Evolutionary conservation across 2,329 filamentous ascomycete genomes (phyloP).

Genomic region (Aspergillus flavus): DNA sequence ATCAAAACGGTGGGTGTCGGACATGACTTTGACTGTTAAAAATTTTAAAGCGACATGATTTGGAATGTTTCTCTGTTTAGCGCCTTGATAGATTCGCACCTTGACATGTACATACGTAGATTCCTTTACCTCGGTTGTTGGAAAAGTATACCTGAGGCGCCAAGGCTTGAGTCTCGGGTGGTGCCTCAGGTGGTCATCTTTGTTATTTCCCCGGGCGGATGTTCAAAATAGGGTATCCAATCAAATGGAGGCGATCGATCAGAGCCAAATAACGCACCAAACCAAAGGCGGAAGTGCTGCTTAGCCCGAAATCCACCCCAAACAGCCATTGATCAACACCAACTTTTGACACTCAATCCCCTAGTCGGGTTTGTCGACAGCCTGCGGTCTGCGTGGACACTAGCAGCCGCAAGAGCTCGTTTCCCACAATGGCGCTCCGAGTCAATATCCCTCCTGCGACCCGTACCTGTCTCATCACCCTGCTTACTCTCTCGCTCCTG

Average conservation of each 20-base stretch:
- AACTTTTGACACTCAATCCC: constrained; percentile 5
- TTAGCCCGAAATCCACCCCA: neutral
- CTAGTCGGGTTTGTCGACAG: constrained; percentile 19
- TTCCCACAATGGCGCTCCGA: constrained; percentile 70
- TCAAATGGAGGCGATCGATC: constrained; percentile 14
- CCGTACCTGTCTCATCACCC: constrained; percentile 72
- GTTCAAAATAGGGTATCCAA: constrained; percentile 9
- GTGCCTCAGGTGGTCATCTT: neutral
- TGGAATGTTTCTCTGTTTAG: neutral
- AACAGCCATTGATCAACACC: neutral
- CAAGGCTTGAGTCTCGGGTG: neutral
- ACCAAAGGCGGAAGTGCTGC: neutral
- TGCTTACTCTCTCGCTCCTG: constrained; percentile 77
- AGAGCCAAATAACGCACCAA: constrained; percentile 1
- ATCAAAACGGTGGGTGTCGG: no score
- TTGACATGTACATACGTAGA: neutral
- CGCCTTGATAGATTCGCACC: neutral
- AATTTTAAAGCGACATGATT: no score
- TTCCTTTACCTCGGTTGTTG: neutral
- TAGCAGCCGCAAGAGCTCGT: constrained; percentile 23
- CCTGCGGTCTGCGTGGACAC: constrained; percentile 23
- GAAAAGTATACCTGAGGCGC: neutral
- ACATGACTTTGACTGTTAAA: no score
- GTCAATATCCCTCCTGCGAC: constrained; percentile 93
- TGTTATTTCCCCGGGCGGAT: neutral